Evolutionary conservation across 2,329 filamentous ascomycete species (phyloP).

Genomic region (Rhytidhysteron rufulum): DNA sequence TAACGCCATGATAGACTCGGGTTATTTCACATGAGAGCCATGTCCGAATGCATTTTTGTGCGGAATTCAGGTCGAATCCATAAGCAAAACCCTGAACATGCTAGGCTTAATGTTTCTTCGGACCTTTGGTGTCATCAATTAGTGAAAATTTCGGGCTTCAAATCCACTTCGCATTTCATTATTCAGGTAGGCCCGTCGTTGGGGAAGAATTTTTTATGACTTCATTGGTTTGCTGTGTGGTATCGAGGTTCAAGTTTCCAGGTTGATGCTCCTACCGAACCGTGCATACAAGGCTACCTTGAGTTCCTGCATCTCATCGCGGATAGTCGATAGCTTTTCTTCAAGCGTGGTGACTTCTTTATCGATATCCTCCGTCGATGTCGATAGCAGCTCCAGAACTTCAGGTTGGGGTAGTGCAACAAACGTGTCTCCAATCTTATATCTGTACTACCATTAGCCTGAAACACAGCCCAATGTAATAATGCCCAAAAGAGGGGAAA

Average conservation of each 20-base stretch:
- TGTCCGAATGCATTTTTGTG: too few relatives aligned
- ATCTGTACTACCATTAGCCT: slow-evolving; percentile 52
- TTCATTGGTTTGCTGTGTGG: too few relatives aligned
- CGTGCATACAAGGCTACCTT: slow-evolving; percentile 92
- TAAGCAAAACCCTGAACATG: too few relatives aligned
- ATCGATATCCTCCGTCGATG: slow-evolving; percentile 70
- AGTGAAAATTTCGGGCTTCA: too few relatives aligned
- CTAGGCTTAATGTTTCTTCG: too few relatives aligned
- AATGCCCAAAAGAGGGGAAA: neutral
- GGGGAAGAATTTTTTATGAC: slow-evolving; percentile 1
- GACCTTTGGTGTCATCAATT: too few relatives aligned
- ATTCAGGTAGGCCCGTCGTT: too few relatives aligned
- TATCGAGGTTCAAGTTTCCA: slow-evolving; percentile 65
- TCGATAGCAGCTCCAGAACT: slow-evolving; percentile 78
- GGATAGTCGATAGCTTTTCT: slow-evolving; percentile 68
- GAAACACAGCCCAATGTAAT: neutral
- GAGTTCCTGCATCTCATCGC: slow-evolving; percentile 82
- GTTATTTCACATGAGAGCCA: too few relatives aligned
- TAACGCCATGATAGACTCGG: too few relatives aligned
- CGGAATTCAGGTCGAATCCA: too few relatives aligned
- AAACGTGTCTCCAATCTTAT: slow-evolving; percentile 96
- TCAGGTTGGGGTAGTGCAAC: slow-evolving; percentile 79
- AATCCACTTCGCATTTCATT: neutral
- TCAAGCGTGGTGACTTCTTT: slow-evolving; percentile 72
- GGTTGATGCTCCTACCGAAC: slow-evolving; percentile 94